Evolutionary conservation across 139 green algal species (phyloP).

Genomic region (Chlorella sp.): DNA sequence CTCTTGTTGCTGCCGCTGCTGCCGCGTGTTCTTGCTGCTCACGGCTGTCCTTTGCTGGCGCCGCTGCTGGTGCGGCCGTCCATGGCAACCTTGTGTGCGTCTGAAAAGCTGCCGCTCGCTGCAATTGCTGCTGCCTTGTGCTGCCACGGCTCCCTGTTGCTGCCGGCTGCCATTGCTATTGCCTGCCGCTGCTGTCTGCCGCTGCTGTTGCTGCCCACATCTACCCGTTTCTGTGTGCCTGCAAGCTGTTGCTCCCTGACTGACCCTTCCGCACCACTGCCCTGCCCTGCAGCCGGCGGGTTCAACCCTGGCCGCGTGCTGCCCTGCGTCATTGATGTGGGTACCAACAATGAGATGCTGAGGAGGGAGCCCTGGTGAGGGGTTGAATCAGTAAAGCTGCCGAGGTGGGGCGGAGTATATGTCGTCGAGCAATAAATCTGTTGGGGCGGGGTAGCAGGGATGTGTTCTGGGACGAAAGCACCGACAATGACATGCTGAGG

Average conservation of each 20-base stretch:
- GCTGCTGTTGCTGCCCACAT: neutral
- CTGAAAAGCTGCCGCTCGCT: no score
- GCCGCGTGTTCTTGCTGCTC: no score
- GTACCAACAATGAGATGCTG: constrained; percentile 82
- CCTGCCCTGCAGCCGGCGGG: constrained; percentile 69
- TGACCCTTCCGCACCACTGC: neutral
- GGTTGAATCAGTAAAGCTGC: neutral
- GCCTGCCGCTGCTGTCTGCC: neutral
- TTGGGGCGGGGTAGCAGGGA: constrained; percentile 85
- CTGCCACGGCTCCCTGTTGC: neutral
- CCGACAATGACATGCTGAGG: constrained; percentile 77
- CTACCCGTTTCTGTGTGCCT: no score
- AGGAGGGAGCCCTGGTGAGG: constrained; percentile 63
- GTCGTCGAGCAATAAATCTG: no score
- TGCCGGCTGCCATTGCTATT: neutral
- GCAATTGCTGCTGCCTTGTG: neutral
- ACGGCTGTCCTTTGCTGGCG: no score
- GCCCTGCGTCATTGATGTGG: constrained; percentile 90
- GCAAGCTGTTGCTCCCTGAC: neutral
- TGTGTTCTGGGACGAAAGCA: constrained; percentile 88
- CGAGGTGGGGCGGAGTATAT: no score
- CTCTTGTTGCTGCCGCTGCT: no score
- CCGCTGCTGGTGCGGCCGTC: no score
- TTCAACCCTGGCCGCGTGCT: constrained; percentile 90
- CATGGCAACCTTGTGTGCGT: no score